Percentiles rank a stretch among this genome's conserved stretches.
phyloP scores from a whole-genome alignment of 495 filamentous ascomycete species.

The Tuber indicum region DNA sequence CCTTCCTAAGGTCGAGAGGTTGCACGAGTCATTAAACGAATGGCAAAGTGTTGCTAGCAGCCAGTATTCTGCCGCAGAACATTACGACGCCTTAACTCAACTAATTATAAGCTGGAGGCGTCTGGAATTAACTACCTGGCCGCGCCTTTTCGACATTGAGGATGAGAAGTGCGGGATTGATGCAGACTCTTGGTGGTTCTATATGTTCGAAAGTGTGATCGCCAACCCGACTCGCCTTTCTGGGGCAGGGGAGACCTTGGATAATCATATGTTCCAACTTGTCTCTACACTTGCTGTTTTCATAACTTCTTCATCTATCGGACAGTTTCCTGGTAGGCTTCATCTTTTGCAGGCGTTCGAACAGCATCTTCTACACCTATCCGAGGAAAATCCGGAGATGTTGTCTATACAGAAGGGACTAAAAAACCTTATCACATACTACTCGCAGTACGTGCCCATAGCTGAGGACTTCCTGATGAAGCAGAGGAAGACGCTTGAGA shows the following conservation, averaged over 20 bases:
- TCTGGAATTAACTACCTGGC: conserved; percentile 86
- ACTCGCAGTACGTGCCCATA: conserved; percentile 58
- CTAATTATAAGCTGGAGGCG: conserved; percentile 79
- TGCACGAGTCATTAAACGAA: conserved; percentile 75
- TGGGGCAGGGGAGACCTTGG: conserved; percentile 53
- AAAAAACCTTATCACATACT: conserved; percentile 69
- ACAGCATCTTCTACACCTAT: conserved; percentile 54
- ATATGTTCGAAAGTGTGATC: conserved; percentile 82
- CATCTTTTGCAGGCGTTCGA: conserved; percentile 66
- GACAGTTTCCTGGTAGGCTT: conserved; percentile 70
- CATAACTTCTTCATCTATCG: conserved; percentile 63
- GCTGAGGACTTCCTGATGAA: conserved; percentile 57
- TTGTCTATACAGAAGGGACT: conserved; percentile 54
- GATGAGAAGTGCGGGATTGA: conserved; percentile 63
- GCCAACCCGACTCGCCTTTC: conserved; percentile 61
- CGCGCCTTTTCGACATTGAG: conserved; percentile 80
- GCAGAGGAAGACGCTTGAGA: conserved; percentile 64
- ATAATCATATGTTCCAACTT: conserved; percentile 58
- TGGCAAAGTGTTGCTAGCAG: conserved; percentile 88
- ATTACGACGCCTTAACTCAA: conserved; percentile 69
- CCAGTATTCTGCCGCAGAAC: conserved; percentile 58
- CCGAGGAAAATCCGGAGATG: conserved; percentile 52
- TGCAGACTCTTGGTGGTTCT: conserved; percentile 91
- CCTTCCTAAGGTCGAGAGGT: conserved; percentile 72
- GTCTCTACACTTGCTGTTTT: conserved; percentile 67